Evolutionary conservation across 768 basidiomycete genomes (phyloP).

Genomic region (Mycena alexandri): DNA sequence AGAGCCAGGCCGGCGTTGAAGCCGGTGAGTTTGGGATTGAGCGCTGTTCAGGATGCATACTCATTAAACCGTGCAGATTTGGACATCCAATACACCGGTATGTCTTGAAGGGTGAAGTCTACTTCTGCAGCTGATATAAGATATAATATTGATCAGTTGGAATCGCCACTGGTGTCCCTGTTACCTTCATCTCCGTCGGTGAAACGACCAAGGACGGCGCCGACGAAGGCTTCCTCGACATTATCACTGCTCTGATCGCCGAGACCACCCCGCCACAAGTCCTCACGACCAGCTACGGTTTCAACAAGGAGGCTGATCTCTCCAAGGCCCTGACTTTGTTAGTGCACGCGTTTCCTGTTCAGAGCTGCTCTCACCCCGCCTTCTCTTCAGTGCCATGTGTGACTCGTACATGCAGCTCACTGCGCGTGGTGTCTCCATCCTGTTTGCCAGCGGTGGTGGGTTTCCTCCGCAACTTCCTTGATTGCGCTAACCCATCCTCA

Average conservation of each 20-base stretch:
- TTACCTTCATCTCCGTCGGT: slow-evolving; percentile 43
- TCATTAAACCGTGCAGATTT: slow-evolving; percentile 21
- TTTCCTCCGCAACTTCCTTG: not conserved
- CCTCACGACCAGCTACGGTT: slow-evolving; percentile 63
- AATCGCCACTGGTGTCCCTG: slow-evolving; percentile 43
- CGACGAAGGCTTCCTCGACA: slow-evolving; percentile 37
- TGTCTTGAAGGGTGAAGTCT: too few species aligned
- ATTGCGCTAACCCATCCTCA: not conserved
- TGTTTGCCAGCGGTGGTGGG: slow-evolving; percentile 58
- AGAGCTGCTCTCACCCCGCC: not conserved
- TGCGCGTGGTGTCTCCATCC: slow-evolving; percentile 61
- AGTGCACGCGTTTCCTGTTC: not conserved
- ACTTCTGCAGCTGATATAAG: too few species aligned
- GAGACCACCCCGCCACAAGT: slow-evolving; percentile 51
- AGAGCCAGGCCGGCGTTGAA: slow-evolving; percentile 44
- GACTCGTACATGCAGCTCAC: slow-evolving; percentile 50
- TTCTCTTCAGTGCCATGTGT: slow-evolving; percentile 33
- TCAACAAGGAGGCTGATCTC: slow-evolving; percentile 59
- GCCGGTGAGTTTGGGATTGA: slow-evolving; percentile 36
- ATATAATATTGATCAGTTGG: too few species aligned
- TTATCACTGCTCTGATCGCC: slow-evolving; percentile 34
- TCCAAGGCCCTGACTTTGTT: slow-evolving; percentile 33
- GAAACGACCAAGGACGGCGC: slow-evolving; percentile 29
- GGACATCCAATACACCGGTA: slow-evolving; percentile 48
- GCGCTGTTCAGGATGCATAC: not conserved